phyloP scores from a whole-genome alignment of 2,329 filamentous ascomycete genomes.

The Ilyonectria robusta region DNA sequence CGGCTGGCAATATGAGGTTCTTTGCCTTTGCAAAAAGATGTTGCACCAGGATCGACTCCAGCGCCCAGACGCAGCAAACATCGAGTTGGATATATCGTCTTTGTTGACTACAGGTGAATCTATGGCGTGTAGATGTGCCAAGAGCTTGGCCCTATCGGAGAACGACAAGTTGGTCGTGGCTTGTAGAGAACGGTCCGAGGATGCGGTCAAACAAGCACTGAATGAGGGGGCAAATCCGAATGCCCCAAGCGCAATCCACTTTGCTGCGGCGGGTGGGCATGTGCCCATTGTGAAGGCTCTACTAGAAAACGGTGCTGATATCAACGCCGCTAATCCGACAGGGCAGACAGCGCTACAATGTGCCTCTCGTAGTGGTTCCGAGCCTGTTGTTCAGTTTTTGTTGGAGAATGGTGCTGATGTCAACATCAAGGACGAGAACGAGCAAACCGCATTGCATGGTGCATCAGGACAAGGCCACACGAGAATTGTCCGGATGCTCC shows the following conservation, averaged over 20 bases:
- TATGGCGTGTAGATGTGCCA: conserved; percentile 1
- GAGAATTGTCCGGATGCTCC: background rate
- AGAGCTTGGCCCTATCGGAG: background rate
- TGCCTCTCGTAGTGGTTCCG: background rate
- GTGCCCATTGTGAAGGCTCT: background rate
- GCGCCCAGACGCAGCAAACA: background rate
- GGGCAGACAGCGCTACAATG: conserved; percentile 2
- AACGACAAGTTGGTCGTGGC: background rate
- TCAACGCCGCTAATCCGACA: background rate
- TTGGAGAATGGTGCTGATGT: conserved; percentile 8
- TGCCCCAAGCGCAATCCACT: background rate
- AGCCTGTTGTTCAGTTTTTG: background rate
- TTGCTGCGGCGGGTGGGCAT: background rate
- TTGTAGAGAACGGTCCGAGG: background rate
- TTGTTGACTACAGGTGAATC: background rate
- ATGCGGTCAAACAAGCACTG: background rate
- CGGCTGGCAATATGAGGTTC: background rate
- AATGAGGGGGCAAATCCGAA: background rate
- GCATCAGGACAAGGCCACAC: background rate
- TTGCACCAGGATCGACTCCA: background rate
- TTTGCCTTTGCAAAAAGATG: background rate
- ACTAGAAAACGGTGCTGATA: background rate
- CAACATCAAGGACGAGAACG: conserved; percentile 8
- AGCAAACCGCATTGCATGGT: conserved; percentile 6
- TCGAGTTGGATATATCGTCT: background rate